A percentile compares a stretch with the other conserved stretches of the same genome.
phyloP scores from a whole-genome alignment of 768 basidiomycete genomes.

The Strobilomyces echinocephalus region DNA sequence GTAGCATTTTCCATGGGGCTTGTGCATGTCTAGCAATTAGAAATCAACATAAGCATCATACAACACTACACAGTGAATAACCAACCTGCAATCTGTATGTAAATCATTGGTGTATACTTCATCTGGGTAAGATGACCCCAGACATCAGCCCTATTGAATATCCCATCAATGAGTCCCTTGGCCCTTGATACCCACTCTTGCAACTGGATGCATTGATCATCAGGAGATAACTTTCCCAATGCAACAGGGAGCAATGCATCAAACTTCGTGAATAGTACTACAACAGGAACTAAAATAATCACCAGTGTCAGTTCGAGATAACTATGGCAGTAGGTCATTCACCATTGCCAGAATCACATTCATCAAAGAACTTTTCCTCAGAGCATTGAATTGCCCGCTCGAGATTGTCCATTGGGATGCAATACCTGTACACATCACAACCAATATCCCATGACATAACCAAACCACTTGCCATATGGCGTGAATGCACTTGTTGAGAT shows the following conservation, averaged over 20 bases:
- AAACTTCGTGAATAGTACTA: neutral
- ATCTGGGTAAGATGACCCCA: neutral
- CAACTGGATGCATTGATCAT: neutral
- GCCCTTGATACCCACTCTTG: neutral
- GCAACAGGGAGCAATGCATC: neutral
- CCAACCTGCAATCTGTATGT: neutral
- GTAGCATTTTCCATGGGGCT: neutral
- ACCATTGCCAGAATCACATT: neutral
- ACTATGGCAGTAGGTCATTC: neutral
- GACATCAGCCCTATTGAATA: neutral
- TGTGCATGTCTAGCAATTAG: neutral
- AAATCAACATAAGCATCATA: neutral
- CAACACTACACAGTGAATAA: neutral
- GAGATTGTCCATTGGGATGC: neutral
- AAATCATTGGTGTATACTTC: neutral
- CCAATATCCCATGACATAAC: neutral
- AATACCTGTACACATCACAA: neutral
- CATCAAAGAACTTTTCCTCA: neutral
- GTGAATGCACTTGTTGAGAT: conserved; percentile 6
- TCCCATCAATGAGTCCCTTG: neutral
- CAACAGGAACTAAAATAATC: neutral
- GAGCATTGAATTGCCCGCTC: neutral
- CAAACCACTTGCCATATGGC: neutral
- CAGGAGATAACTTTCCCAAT: neutral
- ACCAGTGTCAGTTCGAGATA: neutral